Conservation (phyloP, 208 protist genomes). For the Acanthamoeba royreba region DNA sequence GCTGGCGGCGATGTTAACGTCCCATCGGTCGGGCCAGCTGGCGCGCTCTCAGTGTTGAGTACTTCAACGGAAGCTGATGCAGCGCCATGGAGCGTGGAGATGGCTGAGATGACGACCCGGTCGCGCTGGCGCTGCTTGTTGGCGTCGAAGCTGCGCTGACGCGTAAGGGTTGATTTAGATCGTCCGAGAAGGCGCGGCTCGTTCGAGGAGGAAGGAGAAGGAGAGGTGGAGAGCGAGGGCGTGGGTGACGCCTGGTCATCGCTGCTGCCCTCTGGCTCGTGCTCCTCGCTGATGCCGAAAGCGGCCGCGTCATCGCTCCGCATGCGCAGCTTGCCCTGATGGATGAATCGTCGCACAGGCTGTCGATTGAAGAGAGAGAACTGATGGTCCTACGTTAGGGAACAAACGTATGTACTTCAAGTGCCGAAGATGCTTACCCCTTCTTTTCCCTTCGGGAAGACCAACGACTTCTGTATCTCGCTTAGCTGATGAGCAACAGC, state of each 20-base stretch:
- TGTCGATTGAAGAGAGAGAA: background rate
- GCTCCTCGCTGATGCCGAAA: background rate
- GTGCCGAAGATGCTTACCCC: background rate
- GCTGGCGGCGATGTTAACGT: too few species aligned
- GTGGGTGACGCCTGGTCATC: background rate
- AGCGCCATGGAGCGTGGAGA: background rate
- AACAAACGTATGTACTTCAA: too few species aligned
- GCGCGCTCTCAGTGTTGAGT: too few species aligned
- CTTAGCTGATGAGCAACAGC: too few species aligned
- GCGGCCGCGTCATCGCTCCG: background rate
- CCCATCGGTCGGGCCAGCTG: background rate
- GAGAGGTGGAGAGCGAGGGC: background rate
- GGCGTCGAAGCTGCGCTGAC: background rate
- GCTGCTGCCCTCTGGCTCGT: too few species aligned
- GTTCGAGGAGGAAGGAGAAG: background rate
- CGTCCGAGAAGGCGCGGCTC: background rate
- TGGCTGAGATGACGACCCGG: background rate
- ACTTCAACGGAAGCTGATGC: background rate
- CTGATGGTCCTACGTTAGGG: background rate
- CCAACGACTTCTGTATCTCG: background rate
- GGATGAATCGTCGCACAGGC: background rate
- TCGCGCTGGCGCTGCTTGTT: background rate
- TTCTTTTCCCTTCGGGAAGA: background rate
- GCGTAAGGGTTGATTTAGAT: background rate
- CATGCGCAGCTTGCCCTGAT: background rate